A percentile compares a stretch with the other conserved stretches of the same genome.
Conservation (phyloP, 2,329 filamentous ascomycete species). For the Cadophora luteo-olivacea region DNA sequence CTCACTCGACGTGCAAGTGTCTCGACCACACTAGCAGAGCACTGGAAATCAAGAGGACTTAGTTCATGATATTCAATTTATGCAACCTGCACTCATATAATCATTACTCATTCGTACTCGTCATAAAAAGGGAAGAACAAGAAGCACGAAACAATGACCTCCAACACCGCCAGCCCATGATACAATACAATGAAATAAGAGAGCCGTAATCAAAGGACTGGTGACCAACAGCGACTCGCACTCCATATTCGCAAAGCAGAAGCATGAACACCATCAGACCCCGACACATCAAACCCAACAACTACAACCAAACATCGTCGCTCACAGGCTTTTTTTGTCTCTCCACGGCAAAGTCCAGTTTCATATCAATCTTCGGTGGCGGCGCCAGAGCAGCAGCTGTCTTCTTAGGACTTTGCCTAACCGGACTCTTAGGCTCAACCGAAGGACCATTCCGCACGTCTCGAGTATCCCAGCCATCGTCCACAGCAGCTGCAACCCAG, state of each 20-base stretch:
- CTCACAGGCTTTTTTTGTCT: slow-evolving; percentile 29
- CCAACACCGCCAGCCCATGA: slow-evolving; percentile 9
- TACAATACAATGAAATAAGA: slow-evolving; percentile 16
- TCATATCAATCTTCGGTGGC: slow-evolving; percentile 44
- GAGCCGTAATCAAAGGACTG: slow-evolving; percentile 1
- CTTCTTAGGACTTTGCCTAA: slow-evolving; percentile 51
- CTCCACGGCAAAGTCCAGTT: slow-evolving; percentile 38
- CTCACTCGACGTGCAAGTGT: background rate
- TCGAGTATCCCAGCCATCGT: slow-evolving; percentile 86
- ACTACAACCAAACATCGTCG: slow-evolving; percentile 38
- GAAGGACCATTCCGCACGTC: slow-evolving; percentile 78
- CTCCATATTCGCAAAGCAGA: background rate
- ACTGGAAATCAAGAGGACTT: background rate
- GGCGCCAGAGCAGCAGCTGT: slow-evolving; percentile 26
- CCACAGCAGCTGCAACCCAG: slow-evolving; percentile 86
- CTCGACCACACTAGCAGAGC: background rate
- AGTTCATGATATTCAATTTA: slow-evolving; percentile 33
- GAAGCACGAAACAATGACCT: background rate
- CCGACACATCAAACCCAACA: background rate
- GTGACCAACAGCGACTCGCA: background rate
- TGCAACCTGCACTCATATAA: slow-evolving; percentile 26
- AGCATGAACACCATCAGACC: background rate
- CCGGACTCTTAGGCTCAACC: slow-evolving; percentile 51
- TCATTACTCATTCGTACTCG: slow-evolving; percentile 27
- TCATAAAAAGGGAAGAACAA: slow-evolving; percentile 20